Base-by-base conservation (phyloP, 2,329 filamentous ascomycete species). In the Talaromyces marneffei region DNA sequence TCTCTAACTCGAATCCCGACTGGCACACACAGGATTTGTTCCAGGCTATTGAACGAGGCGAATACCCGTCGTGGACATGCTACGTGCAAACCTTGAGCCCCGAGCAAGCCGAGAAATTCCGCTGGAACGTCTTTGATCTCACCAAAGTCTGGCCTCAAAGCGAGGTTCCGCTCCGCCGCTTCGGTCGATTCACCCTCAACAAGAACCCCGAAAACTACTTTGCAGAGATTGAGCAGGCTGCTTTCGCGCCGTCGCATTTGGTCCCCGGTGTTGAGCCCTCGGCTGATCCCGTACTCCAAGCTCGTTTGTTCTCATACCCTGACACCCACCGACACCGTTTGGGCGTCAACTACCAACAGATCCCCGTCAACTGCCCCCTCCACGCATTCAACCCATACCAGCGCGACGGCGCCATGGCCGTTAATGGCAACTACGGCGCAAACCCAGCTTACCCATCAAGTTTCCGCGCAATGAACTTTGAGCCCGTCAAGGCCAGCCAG, bases 351-450 rank as follows among this genome's bases (percentile, higher is more conserved):
- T 87, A 86, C 73, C 82, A 86, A 66, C 83, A 87, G 69, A 82
- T 87, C 59, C 85, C 85, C 23, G 82, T 85, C 66, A 87, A 87
- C 74, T 78, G 78, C 57, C 81, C 84, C 60, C 62, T 79, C 65
- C 77, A 73, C 78, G 69, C 76, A 78, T 78, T 78, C 75, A 80
- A 83, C 80, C 80, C 88, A 65, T 89, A 86, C 79, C 87, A 91
- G 72, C 85, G 89, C 64, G 88, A 91, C 69, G 89, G 89, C 16
- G 70, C 73, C 62, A 91, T 91, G 87, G 83, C 86, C 1, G 84
- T 85, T 67, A 80, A 82, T 61, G 79, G 85, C 70, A 88, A 91
- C 75, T 84, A 86, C 67, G 84, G 84, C 57, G 77, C 80, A 2
- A 81, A 84, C 64, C 81, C 83, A 14, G 80, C 82, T 67, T 86